phyloP scores from a whole-genome alignment of 768 basidiomycete genomes.

The Coprinellus aureogranulatus region DNA sequence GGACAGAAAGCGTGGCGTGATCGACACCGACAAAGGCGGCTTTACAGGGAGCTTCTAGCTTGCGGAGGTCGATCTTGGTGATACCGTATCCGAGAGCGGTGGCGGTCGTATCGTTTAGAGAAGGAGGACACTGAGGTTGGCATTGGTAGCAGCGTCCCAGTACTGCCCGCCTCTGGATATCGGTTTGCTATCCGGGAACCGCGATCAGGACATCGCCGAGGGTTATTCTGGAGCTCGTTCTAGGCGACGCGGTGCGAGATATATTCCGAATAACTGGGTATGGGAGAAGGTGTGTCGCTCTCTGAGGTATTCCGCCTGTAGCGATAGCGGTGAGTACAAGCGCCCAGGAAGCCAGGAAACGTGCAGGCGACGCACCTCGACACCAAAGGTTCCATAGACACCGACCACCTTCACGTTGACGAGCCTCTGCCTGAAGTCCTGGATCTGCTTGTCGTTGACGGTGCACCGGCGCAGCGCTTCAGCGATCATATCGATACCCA shows the following conservation, averaged over 20 bases:
- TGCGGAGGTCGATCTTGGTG: slow-evolving; percentile 95
- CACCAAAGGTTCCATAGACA: too few species aligned
- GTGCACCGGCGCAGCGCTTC: too few species aligned
- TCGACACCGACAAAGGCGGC: slow-evolving; percentile 95
- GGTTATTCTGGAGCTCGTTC: slow-evolving; percentile 77
- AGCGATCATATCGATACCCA: too few species aligned
- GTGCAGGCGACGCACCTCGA: too few species aligned
- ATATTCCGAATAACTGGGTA: slow-evolving; percentile 90
- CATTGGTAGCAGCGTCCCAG: slow-evolving; percentile 88
- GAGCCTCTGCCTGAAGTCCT: too few species aligned
- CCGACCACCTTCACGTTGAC: too few species aligned
- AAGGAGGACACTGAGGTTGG: slow-evolving; percentile 85
- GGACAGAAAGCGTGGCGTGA: slow-evolving; percentile 84
- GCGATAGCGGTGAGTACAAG: slow-evolving; percentile 9
- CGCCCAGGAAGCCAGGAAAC: too few species aligned
- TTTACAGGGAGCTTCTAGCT: slow-evolving; percentile 73
- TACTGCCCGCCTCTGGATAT: slow-evolving; percentile 85
- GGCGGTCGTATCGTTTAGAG: slow-evolving; percentile 96
- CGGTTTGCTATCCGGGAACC: slow-evolving; percentile 95
- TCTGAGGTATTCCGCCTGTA: slow-evolving; percentile 88
- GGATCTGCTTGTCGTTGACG: too few species aligned
- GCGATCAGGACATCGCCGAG: slow-evolving; percentile 94
- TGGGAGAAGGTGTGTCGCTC: slow-evolving; percentile 80
- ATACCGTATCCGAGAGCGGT: slow-evolving; percentile 97
- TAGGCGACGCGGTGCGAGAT: slow-evolving; percentile 82